Conservation (phyloP, 2,329 filamentous ascomycete genomes). For the Beauveria australis region DNA sequence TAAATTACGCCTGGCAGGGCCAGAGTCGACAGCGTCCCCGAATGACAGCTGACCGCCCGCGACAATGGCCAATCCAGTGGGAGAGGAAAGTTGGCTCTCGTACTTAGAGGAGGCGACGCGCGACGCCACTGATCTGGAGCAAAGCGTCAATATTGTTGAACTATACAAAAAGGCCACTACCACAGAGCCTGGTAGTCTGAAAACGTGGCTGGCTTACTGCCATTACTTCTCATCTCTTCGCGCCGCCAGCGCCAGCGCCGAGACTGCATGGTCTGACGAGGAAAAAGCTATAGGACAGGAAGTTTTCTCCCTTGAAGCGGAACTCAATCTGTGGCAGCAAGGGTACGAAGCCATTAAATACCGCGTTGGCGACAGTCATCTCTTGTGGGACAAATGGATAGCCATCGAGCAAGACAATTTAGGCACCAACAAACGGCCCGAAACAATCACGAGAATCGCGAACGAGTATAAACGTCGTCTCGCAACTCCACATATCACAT, state of each 20-base stretch:
- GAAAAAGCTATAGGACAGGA: slow-evolving; percentile 62
- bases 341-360: slow-evolving; percentile 65
- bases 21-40: neutral
- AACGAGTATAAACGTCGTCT: slow-evolving; percentile 64
- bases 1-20: neutral
- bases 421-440: slow-evolving; percentile 42
- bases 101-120: slow-evolving; percentile 65
- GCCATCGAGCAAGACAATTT: slow-evolving; percentile 64
- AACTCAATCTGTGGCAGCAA: slow-evolving; percentile 62
- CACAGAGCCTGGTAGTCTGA: slow-evolving; percentile 65
- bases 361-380: slow-evolving; percentile 67
- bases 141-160: slow-evolving; percentile 62
- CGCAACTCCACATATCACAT: slow-evolving; percentile 62
- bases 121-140: slow-evolving; percentile 53
- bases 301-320: slow-evolving; percentile 59
- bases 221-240: slow-evolving; percentile 70
- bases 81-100: slow-evolving; percentile 70
- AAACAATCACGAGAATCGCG: slow-evolving; percentile 56
- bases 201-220: slow-evolving; percentile 69
- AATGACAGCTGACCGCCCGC: slow-evolving; percentile 11
- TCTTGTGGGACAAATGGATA: slow-evolving; percentile 73
- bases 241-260: slow-evolving; percentile 45
- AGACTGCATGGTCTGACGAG: slow-evolving; percentile 53
- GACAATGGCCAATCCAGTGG: slow-evolving; percentile 51
- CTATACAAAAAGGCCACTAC: slow-evolving; percentile 60